Conservation (phyloP, 352 stramenopile species). For the Phytophthora boehmeriae region DNA sequence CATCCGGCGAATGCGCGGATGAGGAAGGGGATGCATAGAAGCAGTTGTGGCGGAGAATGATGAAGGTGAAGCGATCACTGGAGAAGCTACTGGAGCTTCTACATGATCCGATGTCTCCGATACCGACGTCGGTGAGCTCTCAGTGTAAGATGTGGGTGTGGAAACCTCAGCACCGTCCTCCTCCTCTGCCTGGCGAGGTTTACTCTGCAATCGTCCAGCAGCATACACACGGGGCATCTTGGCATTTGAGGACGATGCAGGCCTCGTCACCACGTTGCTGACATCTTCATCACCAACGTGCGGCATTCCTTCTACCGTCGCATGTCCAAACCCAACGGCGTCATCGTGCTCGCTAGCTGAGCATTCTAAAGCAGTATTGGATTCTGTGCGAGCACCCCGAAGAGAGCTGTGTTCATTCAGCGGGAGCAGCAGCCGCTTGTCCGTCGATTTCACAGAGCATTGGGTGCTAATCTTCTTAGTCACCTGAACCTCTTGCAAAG, state of each 20-base stretch:
- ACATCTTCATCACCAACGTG: slow-evolving; percentile 10
- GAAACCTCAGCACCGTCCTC: slow-evolving; percentile 31
- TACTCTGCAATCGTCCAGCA: slow-evolving; percentile 27
- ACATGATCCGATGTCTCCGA: slow-evolving; percentile 21
- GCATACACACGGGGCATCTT: slow-evolving; percentile 38
- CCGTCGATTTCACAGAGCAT: slow-evolving; percentile 12
- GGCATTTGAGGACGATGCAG: slow-evolving; percentile 34
- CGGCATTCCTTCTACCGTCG: slow-evolving; percentile 1
- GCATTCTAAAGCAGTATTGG: slow-evolving; percentile 4
- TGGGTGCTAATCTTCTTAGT: slow-evolving; percentile 24
- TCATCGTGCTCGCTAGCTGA: slow-evolving; percentile 16
- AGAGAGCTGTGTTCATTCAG: slow-evolving; percentile 38
- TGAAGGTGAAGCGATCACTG: neutral
- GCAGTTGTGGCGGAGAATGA: neutral
- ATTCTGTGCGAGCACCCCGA: slow-evolving; percentile 9
- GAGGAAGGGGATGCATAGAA: slow-evolving; percentile 1
- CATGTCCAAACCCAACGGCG: neutral
- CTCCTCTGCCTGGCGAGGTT: slow-evolving; percentile 24
- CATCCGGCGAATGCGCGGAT: slow-evolving; percentile 22
- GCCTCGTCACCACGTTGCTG: slow-evolving; percentile 7
- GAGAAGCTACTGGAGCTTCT: neutral
- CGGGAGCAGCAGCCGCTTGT: slow-evolving; percentile 35
- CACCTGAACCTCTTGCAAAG: slow-evolving; percentile 65
- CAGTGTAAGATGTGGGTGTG: slow-evolving; percentile 32
- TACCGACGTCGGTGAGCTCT: slow-evolving; percentile 27